Conservation (phyloP, 768 basidiomycete species). For the Terana coerulea region DNA sequence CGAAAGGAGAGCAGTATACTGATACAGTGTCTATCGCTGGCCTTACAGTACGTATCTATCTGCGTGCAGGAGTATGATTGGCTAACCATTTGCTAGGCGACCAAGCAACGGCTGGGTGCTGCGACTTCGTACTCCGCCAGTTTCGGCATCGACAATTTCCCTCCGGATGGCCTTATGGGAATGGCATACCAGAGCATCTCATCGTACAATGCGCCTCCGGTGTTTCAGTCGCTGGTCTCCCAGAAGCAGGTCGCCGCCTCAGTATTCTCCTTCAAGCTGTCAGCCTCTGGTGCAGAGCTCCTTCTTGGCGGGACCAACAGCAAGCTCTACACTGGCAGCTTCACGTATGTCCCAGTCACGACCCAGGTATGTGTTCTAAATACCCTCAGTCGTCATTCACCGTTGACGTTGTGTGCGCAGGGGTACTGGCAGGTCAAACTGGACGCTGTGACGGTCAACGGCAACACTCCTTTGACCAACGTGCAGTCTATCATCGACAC, state of each 20-base stretch:
- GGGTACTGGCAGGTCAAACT: conserved; percentile 28
- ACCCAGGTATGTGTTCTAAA: conserved; percentile 6
- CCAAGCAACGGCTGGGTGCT: conserved; percentile 39
- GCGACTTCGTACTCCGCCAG: conserved; percentile 36
- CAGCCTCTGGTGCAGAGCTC: conserved; percentile 43
- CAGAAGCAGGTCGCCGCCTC: conserved; percentile 30
- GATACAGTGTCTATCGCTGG: conserved; percentile 42
- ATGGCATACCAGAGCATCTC: conserved; percentile 30
- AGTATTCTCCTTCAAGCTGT: conserved; percentile 48
- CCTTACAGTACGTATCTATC: conserved; percentile 14
- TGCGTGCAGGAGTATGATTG: too few species aligned
- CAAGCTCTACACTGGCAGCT: conserved; percentile 39
- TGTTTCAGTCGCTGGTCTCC: conserved; percentile 39
- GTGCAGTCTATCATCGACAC: conserved; percentile 27
- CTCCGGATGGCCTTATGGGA: conserved; percentile 40
- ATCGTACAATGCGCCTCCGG: conserved; percentile 17
- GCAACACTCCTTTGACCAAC: conserved; percentile 6
- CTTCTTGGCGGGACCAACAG: conserved; percentile 52
- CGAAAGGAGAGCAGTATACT: conserved; percentile 36
- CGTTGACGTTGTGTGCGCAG: conserved; percentile 10
- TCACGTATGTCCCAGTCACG: conserved; percentile 37
- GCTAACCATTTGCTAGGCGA: conserved; percentile 24
- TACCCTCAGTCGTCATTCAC: neutral
- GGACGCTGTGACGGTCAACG: conserved; percentile 21
- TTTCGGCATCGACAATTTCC: conserved; percentile 24